Conservation (phyloP, 1,284 basidiomycete species). For the Ceraceosorus bombacis region DNA sequence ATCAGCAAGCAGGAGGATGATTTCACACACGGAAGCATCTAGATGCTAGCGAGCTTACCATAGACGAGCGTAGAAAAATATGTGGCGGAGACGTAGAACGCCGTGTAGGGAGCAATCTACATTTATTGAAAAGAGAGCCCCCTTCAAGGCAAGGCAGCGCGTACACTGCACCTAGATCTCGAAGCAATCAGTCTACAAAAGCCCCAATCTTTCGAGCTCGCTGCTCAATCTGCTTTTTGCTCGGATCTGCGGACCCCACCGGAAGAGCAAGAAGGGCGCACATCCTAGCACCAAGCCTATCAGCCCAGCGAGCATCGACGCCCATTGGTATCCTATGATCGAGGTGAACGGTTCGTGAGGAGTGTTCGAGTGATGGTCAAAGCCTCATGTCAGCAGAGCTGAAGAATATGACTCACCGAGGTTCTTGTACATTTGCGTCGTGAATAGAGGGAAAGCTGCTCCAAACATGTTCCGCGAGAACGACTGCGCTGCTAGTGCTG, state of each 20-base stretch:
- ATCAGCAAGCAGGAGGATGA: no score
- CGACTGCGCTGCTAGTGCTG: slow-evolving; percentile 68
- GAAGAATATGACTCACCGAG: background rate
- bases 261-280: slow-evolving; percentile 58
- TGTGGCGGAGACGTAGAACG: no score
- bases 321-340: slow-evolving; percentile 61
- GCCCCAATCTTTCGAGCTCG: slow-evolving; percentile 17
- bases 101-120: no score
- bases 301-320: slow-evolving; percentile 60
- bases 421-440: slow-evolving; percentile 53
- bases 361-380: no score
- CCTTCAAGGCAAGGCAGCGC: no score
- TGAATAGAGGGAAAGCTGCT: slow-evolving; percentile 29
- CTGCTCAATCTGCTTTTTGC: slow-evolving; percentile 56
- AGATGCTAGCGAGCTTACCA: no score
- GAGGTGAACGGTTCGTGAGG: no score
- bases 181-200: background rate
- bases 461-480: slow-evolving; percentile 56
- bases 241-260: slow-evolving; percentile 60
- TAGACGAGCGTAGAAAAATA: no score
- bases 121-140: no score
- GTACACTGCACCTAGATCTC: no score
- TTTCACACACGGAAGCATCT: no score
- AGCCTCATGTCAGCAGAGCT: no score
- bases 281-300: slow-evolving; percentile 57